Conservation (phyloP, 352 stramenopile species). For the Globisporangium orthogonon region DNA sequence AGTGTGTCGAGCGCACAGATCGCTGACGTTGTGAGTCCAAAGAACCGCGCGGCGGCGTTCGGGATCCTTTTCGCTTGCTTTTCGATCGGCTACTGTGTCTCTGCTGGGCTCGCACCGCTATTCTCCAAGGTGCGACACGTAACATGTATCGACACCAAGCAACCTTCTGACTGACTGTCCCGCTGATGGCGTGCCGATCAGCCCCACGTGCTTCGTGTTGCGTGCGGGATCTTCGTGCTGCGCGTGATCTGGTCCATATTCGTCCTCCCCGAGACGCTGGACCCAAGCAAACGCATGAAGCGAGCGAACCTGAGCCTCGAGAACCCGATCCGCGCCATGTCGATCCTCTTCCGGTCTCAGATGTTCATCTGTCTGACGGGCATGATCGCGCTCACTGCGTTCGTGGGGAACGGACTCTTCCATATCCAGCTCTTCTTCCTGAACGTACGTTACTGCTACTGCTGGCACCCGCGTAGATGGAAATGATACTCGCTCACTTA, state of each 20-base stretch:
- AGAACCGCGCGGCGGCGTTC: constrained; percentile 49
- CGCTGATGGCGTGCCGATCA: constrained; percentile 6
- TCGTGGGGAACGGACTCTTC: constrained; percentile 47
- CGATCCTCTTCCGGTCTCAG: constrained; percentile 56
- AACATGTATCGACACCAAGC: too few relatives aligned
- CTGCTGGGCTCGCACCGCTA: constrained; percentile 41
- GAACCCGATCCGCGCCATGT: constrained; percentile 56
- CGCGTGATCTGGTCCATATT: constrained; percentile 51
- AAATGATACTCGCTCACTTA: not conserved
- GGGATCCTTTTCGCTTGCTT: constrained; percentile 48
- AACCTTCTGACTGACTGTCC: too few relatives aligned
- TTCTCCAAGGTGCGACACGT: constrained; percentile 31
- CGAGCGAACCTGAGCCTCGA: constrained; percentile 27
- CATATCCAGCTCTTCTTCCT: constrained; percentile 72
- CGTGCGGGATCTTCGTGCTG: constrained; percentile 34
- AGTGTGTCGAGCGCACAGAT: constrained; percentile 53
- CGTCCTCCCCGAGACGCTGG: constrained; percentile 54
- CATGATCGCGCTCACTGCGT: constrained; percentile 63
- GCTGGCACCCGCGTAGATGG: too few relatives aligned
- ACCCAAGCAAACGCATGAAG: constrained; percentile 20
- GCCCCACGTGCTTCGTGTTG: constrained; percentile 42
- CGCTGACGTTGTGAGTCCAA: constrained; percentile 48
- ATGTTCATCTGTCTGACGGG: constrained; percentile 58
- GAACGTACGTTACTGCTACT: constrained; percentile 28
- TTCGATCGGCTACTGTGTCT: constrained; percentile 50